These are phyloP conservation scores for Golubevia pallescens DNA, from an alignment of 1,284 basidiomycete genomes.

Conservation along the genomic window DNA sequence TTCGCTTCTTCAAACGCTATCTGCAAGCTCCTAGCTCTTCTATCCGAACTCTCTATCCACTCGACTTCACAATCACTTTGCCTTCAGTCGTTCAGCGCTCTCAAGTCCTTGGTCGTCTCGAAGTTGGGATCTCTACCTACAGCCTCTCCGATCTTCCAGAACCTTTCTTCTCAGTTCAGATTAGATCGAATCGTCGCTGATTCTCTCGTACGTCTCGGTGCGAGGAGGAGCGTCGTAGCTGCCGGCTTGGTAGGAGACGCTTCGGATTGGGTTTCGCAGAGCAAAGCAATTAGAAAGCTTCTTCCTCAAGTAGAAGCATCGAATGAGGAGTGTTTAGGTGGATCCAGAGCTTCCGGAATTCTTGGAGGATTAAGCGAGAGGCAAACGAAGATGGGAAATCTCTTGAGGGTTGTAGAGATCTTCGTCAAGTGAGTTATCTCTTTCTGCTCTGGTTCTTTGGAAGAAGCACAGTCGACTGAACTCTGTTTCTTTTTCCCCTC, in stretches of 20 bases:
- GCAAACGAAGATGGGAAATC: too few relatives aligned
- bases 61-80: not conserved
- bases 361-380: too few relatives aligned
- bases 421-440: too few relatives aligned
- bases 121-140: not conserved
- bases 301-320: not conserved
- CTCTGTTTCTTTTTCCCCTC: too few relatives aligned
- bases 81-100: not conserved
- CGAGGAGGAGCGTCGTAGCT: not conserved
- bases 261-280: not conserved
- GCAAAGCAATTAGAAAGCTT: not conserved
- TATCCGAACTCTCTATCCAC: not conserved
- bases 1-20: not conserved
- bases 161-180: not conserved
- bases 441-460: too few relatives aligned
- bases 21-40: not conserved
- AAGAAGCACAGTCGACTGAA: too few relatives aligned
- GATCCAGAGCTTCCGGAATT: too few relatives aligned
- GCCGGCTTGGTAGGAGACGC: not conserved
- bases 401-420: too few relatives aligned
- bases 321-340: too few relatives aligned
- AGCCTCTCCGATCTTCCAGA: not conserved
- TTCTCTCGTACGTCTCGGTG: not conserved
- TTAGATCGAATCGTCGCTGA: not conserved
- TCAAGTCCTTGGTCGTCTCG: not conserved